Conservation (phyloP, 345 rosid genomes). For the Carallia pectinifolia region DNA sequence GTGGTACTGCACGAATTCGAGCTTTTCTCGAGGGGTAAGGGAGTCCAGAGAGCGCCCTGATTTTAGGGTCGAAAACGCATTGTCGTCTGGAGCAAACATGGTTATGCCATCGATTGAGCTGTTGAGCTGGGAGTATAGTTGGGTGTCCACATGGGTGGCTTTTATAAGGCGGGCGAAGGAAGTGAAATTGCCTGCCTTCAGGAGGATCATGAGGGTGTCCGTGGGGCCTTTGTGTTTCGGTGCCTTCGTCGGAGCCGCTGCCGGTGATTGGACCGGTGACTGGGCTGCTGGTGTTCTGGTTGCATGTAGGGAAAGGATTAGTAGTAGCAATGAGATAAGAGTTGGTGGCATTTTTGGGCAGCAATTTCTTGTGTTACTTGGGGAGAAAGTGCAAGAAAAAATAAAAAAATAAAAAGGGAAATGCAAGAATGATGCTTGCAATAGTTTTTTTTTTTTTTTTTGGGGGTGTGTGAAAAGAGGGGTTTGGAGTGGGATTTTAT, state of each 20-base stretch:
- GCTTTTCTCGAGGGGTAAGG: constrained; percentile 12
- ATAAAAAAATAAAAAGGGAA: too few species aligned
- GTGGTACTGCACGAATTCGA: constrained; percentile 22
- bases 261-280: constrained; percentile 16
- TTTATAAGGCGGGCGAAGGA: constrained; percentile 23
- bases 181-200: constrained; percentile 16
- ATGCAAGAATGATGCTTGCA: too few species aligned
- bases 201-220: constrained; percentile 12
- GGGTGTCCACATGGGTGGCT: constrained; percentile 14
- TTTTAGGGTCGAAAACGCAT: constrained; percentile 18
- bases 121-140: constrained; percentile 19
- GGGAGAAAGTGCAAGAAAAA: too few species aligned
- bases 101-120: constrained; percentile 25
- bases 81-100: constrained; percentile 23
- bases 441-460: too few species aligned
- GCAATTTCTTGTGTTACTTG: neutral
- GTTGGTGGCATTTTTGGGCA: neutral
- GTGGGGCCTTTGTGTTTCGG: constrained; percentile 4
- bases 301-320: constrained; percentile 7
- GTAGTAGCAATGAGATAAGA: neutral
- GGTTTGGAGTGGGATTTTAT: neutral
- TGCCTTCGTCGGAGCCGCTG: neutral
- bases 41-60: constrained; percentile 4
- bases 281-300: constrained; percentile 3
- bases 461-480: neutral